Conservation (phyloP, 352 stramenopile species). For the Pythium chondricola region DNA sequence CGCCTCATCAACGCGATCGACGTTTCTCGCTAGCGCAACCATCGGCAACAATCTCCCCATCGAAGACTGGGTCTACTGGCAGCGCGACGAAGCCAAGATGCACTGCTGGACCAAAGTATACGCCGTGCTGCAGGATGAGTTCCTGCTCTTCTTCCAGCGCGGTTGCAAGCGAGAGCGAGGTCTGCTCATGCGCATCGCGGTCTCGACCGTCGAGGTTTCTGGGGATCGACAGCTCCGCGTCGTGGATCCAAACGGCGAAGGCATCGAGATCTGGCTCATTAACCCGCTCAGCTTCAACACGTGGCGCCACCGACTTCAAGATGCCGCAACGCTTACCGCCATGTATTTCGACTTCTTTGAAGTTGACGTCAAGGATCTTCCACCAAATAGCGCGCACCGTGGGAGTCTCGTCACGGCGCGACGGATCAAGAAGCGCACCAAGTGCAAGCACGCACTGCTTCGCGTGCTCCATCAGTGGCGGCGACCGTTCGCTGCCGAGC, state of each 20-base stretch:
- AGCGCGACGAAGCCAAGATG: slow-evolving; percentile 56
- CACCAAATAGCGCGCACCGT: slow-evolving; percentile 53
- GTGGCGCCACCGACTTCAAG: slow-evolving; percentile 54
- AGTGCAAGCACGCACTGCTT: slow-evolving; percentile 38
- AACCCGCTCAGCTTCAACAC: slow-evolving; percentile 37
- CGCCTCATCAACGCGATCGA: slow-evolving; percentile 30
- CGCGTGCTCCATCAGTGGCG: slow-evolving; percentile 34
- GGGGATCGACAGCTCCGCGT: slow-evolving; percentile 58
- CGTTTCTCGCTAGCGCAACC: slow-evolving; percentile 32
- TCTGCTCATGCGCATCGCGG: slow-evolving; percentile 72
- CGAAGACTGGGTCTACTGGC: slow-evolving; percentile 83
- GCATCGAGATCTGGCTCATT: slow-evolving; percentile 70
- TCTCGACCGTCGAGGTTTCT: slow-evolving; percentile 58
- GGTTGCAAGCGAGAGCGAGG: slow-evolving; percentile 37
- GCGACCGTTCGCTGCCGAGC: slow-evolving; percentile 13
- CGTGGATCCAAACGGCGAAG: slow-evolving; percentile 68
- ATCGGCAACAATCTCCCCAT: slow-evolving; percentile 28
- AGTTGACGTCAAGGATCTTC: slow-evolving; percentile 48
- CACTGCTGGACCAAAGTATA: slow-evolving; percentile 82
- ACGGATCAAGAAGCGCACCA: slow-evolving; percentile 37
- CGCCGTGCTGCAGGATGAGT: slow-evolving; percentile 71
- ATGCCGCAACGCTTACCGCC: slow-evolving; percentile 48
- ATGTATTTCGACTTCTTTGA: slow-evolving; percentile 59
- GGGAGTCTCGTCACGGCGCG: slow-evolving; percentile 65
- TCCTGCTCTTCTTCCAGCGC: slow-evolving; percentile 74